Evolutionary conservation across 352 stramenopile genomes (phyloP), one percentile per base, ranked within the genome.

Genomic region (Achlya hypogyna): DNA sequence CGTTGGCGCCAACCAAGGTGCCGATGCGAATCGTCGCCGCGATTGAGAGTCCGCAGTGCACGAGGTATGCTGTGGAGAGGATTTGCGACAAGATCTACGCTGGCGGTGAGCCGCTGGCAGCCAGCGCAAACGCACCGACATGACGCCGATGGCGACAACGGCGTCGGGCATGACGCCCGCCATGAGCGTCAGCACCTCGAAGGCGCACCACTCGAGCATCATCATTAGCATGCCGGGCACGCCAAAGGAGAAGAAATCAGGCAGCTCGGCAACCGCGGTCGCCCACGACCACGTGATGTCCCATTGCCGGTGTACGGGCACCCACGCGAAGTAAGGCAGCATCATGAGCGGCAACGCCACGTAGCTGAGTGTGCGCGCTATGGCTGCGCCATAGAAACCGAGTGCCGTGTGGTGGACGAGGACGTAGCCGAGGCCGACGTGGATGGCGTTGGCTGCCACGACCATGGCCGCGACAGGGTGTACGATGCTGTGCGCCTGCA

Each of bases 401-500:
- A 77, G 79, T 52, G 92, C 75, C 52, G 86, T 78, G 69, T 91
- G 75, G 72, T 88, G 82, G 31, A 84, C 84, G 23, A 95, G 64
- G 45, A 81, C 79, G 70, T 89, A 92, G 0, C 84, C 86, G 20
- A 81, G 65, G 27, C 75, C 43, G 12, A 89, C 75, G 60, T 88
- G 91, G 74, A 18, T 90, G 72, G 51, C 78, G 62, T 22, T 86
- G 87, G 27, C 73, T 0, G 79, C 43, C 22, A 91, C 65, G 27
- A 93, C 71, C 71, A 82, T 75, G 14, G 91, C 56, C 18, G 80
- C 78, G 14, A 93, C n/a, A 3, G 86, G 86, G 0, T 68, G 45
- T 16, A 88, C 78, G 10, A 93, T 79, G 66, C 88, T 86, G 58
- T 89, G 76, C n/a, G 84, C 78, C 51, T 93, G 84, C 38, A 86